phyloP scores from a whole-genome alignment of 257 asterid genomes.

The Osmanthus fragrans region DNA sequence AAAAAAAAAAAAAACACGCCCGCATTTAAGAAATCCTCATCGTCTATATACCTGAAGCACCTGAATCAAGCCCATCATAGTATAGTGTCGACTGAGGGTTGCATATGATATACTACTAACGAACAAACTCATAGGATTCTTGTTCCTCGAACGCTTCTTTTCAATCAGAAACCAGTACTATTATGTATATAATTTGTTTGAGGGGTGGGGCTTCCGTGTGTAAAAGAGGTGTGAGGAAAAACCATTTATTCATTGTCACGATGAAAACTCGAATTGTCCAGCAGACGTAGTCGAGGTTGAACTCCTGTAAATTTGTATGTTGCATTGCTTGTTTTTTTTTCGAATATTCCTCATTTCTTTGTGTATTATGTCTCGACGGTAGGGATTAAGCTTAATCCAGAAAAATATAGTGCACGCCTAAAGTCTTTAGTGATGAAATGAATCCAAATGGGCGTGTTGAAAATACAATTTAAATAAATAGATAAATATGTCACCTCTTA shows the following conservation, averaged over 20 bases:
- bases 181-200: no score
- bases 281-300: no score
- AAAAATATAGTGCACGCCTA: not conserved
- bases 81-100: no score
- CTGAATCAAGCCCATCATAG: no score
- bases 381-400: not conserved
- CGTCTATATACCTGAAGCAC: constrained; percentile 68
- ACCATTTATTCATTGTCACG: not conserved
- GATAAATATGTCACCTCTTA: not conserved
- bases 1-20: no score
- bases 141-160: no score
- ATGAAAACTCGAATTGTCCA: not conserved
- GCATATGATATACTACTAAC: no score
- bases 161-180: no score
- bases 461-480: not conserved
- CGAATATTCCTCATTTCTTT: not conserved
- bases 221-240: no score
- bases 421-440: not conserved
- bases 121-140: no score
- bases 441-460: not conserved
- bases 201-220: no score
- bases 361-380: not conserved
- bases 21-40: constrained; percentile 77
- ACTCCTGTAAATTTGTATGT: not conserved
- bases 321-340: not conserved